Conservation (phyloP, 345 rosid genomes). For the Populus tremula region DNA sequence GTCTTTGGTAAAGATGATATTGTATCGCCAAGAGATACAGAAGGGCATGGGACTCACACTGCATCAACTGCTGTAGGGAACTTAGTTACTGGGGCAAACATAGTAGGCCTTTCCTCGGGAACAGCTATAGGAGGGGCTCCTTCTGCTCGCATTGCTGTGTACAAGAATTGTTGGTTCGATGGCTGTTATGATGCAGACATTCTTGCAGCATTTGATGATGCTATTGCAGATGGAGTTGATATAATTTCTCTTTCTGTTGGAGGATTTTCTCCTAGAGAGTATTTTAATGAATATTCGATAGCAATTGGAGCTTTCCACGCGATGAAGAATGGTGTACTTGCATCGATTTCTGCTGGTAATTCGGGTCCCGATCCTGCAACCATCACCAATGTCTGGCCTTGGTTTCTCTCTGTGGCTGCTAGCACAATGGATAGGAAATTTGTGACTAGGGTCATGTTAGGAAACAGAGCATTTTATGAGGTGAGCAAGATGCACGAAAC, state of each 20-base stretch:
- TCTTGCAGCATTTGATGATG: slow-evolving; percentile 23
- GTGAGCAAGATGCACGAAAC: neutral
- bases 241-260: slow-evolving; percentile 20
- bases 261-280: neutral
- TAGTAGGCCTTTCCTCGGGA: slow-evolving; percentile 13
- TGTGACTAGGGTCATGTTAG: slow-evolving; percentile 1
- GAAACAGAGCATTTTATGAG: slow-evolving; percentile 16
- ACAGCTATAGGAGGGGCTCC: slow-evolving; percentile 22
- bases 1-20: neutral
- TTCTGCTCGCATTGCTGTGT: slow-evolving; percentile 17
- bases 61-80: slow-evolving; percentile 21
- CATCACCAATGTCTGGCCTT: slow-evolving; percentile 24
- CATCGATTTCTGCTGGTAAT: slow-evolving; percentile 27
- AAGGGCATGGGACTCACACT: slow-evolving; percentile 18
- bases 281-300: slow-evolving; percentile 6
- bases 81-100: slow-evolving; percentile 3
- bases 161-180: slow-evolving; percentile 19
- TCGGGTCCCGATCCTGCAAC: slow-evolving; percentile 17
- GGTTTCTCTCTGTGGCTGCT: slow-evolving; percentile 40
- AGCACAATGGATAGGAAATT: slow-evolving; percentile 30
- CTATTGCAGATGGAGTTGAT: slow-evolving; percentile 20
- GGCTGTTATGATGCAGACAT: slow-evolving; percentile 20
- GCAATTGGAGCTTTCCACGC: slow-evolving; percentile 20
- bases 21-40: slow-evolving; percentile 11
- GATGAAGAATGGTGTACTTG: slow-evolving; percentile 17